These are phyloP conservation scores for Hibiscus syriacus DNA, from an alignment of 345 rosid genomes.

Conservation along the genomic window DNA sequence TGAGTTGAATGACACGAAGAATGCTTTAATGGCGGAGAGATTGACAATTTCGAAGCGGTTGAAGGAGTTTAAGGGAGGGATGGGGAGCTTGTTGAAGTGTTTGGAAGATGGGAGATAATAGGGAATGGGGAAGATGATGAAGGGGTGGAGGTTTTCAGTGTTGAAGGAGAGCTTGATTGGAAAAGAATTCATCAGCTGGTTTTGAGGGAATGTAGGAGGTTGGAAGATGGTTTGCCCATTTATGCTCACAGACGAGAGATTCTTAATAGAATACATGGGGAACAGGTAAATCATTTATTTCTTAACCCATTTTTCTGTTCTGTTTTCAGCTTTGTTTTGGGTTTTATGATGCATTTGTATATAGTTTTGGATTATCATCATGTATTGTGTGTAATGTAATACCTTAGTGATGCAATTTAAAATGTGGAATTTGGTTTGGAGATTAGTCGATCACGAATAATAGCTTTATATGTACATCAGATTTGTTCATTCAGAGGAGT, in stretches of 20 bases:
- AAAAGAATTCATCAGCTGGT: conserved; percentile 36
- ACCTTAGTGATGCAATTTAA: not conserved
- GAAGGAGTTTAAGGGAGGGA: conserved; percentile 44
- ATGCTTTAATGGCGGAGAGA: conserved; percentile 28
- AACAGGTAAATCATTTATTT: conserved; percentile 37
- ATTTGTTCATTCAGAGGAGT: not conserved
- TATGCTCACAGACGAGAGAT: conserved; percentile 46
- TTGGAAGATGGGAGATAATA: conserved; percentile 23
- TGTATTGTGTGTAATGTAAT: not conserved
- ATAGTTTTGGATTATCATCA: not conserved
- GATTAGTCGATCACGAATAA: not conserved
- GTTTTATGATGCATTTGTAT: conserved; percentile 3
- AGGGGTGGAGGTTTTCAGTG: conserved; percentile 27
- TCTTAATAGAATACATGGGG: conserved; percentile 33
- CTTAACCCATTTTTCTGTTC: not conserved
- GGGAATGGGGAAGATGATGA: not conserved
- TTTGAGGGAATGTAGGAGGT: conserved; percentile 63
- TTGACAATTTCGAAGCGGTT: conserved; percentile 33
- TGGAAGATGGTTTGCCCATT: conserved; percentile 70
- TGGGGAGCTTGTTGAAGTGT: conserved; percentile 40
- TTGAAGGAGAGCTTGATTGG: conserved; percentile 41
- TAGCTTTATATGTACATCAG: not conserved
- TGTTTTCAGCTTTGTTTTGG: not conserved
- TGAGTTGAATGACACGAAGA: conserved; percentile 19
- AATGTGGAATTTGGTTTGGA: not conserved